Conservation (phyloP, 345 rosid species). For the Brassica juncea region DNA sequence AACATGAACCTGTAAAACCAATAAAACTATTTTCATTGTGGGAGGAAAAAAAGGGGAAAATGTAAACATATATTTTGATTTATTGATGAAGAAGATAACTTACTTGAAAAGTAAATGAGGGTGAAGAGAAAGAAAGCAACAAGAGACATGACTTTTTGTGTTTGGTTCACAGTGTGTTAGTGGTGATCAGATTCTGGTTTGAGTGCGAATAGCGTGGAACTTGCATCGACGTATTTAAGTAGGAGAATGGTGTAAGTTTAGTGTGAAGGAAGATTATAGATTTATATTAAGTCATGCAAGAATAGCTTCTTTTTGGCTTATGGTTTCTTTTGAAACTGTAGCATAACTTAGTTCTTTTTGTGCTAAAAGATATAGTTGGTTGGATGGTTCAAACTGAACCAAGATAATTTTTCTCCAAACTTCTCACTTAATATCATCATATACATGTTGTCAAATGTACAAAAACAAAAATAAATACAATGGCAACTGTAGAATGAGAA, state of each 20-base stretch:
- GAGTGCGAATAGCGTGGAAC: neutral
- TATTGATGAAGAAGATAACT: neutral
- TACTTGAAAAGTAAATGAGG: neutral
- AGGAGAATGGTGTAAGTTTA: neutral
- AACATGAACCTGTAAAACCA: neutral
- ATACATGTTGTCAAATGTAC: neutral
- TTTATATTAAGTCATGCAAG: neutral
- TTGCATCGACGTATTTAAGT: neutral
- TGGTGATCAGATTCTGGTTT: neutral
- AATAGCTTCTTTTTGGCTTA: neutral
- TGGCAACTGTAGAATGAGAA: neutral
- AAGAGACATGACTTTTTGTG: neutral
- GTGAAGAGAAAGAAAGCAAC: neutral
- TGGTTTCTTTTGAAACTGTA: neutral
- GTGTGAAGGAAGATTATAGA: neutral
- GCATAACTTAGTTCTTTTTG: neutral
- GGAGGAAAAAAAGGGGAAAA: neutral
- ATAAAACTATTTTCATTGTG: neutral
- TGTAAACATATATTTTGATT: neutral
- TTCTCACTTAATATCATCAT: neutral
- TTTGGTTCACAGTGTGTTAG: neutral
- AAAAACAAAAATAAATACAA: neutral
- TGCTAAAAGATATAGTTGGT: neutral
- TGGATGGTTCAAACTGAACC: neutral
- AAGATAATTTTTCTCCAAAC: neutral